Percentiles rank a stretch among this genome's conserved stretches.
These are phyloP conservation scores for Dichotomopilus funicola DNA, from an alignment of 2,329 filamentous ascomycete species.

Conservation along the genomic window DNA sequence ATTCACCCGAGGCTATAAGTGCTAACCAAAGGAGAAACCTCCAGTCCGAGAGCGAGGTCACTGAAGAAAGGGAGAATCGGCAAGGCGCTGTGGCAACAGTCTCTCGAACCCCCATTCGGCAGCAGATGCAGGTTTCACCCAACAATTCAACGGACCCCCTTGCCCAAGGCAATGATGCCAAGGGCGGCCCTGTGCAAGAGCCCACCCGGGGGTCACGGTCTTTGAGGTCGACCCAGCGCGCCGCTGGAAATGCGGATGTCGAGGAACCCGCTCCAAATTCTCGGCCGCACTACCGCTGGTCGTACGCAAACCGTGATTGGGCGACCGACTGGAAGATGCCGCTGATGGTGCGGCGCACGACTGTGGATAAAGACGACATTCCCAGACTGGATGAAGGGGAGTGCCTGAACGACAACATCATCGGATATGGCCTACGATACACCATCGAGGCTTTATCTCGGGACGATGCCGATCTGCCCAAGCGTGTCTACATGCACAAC, in stretches of 20 bases:
- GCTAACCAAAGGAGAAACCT: too few species aligned
- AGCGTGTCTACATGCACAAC: conserved; percentile 80
- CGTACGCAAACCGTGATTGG: conserved; percentile 45
- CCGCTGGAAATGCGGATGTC: not conserved
- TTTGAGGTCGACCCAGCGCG: conserved; percentile 2
- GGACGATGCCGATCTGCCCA: conserved; percentile 47
- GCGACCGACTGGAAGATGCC: conserved; percentile 47
- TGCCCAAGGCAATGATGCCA: not conserved
- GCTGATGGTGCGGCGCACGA: conserved; percentile 59
- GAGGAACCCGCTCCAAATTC: not conserved
- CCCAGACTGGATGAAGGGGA: conserved; percentile 72
- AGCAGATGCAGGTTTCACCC: conserved; percentile 10
- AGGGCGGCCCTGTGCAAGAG: not conserved
- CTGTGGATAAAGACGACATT: conserved; percentile 67
- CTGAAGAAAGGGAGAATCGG: too few species aligned
- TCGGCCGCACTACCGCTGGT: conserved; percentile 38
- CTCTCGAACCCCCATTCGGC: conserved; percentile 5
- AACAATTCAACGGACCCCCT: not conserved
- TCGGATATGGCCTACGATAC: conserved; percentile 78
- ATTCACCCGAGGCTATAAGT: too few species aligned
- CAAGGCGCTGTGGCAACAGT: not conserved
- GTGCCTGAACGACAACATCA: conserved; percentile 87
- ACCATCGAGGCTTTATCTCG: conserved; percentile 56
- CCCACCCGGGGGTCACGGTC: not conserved
- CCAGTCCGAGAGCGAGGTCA: too few species aligned